A percentile compares a stretch with the other conserved stretches of the same genome.
Evolutionary conservation across 768 basidiomycete genomes (phyloP).

Genomic region (Amanita inopinata): DNA sequence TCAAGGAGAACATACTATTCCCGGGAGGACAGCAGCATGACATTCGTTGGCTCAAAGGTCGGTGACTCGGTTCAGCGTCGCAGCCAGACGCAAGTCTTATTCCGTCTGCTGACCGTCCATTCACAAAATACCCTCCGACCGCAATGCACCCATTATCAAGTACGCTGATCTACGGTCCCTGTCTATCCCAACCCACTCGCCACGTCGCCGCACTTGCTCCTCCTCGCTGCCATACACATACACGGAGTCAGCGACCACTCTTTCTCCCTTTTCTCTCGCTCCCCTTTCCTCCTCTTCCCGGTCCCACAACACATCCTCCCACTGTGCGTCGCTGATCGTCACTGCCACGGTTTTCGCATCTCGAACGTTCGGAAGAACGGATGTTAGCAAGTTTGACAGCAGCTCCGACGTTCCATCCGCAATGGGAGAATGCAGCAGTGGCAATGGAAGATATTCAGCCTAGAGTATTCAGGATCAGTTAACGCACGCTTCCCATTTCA

Average conservation of each 20-base stretch:
- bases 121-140: constrained; percentile 58
- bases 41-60: too few species aligned
- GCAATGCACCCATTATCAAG: constrained; percentile 67
- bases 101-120: not conserved
- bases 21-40: too few species aligned
- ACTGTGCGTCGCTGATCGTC: constrained; percentile 66
- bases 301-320: constrained; percentile 76
- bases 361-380: constrained; percentile 61
- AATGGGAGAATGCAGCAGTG: constrained; percentile 52
- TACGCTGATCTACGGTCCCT: constrained; percentile 74
- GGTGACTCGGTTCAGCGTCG: too few species aligned
- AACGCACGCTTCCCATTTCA: constrained; percentile 7
- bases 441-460: constrained; percentile 80
- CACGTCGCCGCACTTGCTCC: constrained; percentile 33
- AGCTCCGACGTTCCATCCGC: constrained; percentile 65
- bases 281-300: constrained; percentile 49
- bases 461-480: constrained; percentile 17
- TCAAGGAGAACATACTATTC: too few species aligned
- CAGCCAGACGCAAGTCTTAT: too few species aligned
- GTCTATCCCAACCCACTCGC: constrained; percentile 73
- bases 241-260: constrained; percentile 36
- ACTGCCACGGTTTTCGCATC: constrained; percentile 73
- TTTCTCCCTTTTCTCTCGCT: constrained; percentile 15
- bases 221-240: constrained; percentile 56
- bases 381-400: constrained; percentile 64